These are phyloP conservation scores for Polymyxa betae DNA, from an alignment of 208 protist species.

Conservation along the genomic window DNA sequence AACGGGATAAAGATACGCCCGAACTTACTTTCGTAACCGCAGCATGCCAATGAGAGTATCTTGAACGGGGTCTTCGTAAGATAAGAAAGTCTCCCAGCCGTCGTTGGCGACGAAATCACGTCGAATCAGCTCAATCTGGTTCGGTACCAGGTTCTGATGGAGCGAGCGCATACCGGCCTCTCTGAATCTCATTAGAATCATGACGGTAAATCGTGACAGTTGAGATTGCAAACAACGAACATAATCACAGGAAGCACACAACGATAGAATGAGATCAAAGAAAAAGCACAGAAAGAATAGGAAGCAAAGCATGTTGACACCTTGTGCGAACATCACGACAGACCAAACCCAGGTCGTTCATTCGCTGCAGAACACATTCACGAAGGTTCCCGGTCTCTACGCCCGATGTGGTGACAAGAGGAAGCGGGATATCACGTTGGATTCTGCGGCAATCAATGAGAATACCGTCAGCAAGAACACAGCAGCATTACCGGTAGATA, in stretches of 20 bases:
- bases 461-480: neutral
- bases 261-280: too few relatives aligned
- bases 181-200: too few relatives aligned
- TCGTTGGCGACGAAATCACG: slow-evolving; percentile 82
- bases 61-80: slow-evolving; percentile 84
- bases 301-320: slow-evolving; percentile 69
- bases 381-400: slow-evolving; percentile 95
- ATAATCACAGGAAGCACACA: too few relatives aligned
- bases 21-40: slow-evolving; percentile 71
- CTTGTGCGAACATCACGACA: slow-evolving; percentile 91
- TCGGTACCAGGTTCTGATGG: slow-evolving; percentile 71
- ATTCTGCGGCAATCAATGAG: slow-evolving; percentile 67
- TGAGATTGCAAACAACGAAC: too few relatives aligned
- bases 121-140: slow-evolving; percentile 84
- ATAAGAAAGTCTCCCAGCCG: slow-evolving; percentile 87
- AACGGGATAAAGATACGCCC: neutral
- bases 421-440: slow-evolving; percentile 94
- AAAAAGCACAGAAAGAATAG: slow-evolving; percentile 60
- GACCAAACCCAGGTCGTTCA: slow-evolving; percentile 81
- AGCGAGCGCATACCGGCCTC: slow-evolving; percentile 78
- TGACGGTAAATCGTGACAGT: too few relatives aligned
- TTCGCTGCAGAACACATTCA: slow-evolving; percentile 86
- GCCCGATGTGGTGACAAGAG: slow-evolving; percentile 89
- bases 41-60: slow-evolving; percentile 86
- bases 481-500: slow-evolving; percentile 82